Conservation (phyloP, 1,139 yeast genomes). For the Saccharomycopsis crataegensis region DNA sequence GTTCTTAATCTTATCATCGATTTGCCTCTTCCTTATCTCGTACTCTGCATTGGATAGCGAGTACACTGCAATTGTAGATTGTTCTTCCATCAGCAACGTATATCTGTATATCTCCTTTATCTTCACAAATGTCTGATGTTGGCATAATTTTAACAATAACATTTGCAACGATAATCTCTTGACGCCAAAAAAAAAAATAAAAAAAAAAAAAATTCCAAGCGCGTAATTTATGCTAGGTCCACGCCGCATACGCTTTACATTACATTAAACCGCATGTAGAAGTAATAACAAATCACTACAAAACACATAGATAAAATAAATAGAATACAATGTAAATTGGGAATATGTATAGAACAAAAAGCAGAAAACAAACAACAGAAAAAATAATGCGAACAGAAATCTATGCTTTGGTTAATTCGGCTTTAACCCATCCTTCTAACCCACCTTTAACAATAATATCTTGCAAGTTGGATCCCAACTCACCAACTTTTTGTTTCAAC, state of each 20-base stretch:
- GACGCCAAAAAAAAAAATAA: no score
- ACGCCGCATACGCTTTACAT: no score
- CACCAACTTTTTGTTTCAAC: slow-evolving; percentile 84
- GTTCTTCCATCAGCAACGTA: neutral
- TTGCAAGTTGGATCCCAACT: slow-evolving; percentile 88
- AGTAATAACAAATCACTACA: no score
- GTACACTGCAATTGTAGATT: neutral
- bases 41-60: neutral
- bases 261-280: no score
- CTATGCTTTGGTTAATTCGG: slow-evolving; percentile 42
- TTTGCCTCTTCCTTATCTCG: neutral
- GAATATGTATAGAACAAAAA: neutral
- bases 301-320: no score
- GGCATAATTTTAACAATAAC: no score
- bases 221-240: no score
- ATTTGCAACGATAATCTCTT: no score
- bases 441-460: slow-evolving; percentile 97
- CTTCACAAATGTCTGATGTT: neutral
- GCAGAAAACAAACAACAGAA: neutral
- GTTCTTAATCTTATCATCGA: slow-evolving; percentile 19
- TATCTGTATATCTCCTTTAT: neutral
- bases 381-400: neutral
- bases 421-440: slow-evolving; percentile 94
- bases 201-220: no score
- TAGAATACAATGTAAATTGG: neutral